Evolutionary conservation across 208 protist genomes (phyloP), one percentile per base, ranked within the genome.

Genomic region (Trypanosoma congolense): DNA sequence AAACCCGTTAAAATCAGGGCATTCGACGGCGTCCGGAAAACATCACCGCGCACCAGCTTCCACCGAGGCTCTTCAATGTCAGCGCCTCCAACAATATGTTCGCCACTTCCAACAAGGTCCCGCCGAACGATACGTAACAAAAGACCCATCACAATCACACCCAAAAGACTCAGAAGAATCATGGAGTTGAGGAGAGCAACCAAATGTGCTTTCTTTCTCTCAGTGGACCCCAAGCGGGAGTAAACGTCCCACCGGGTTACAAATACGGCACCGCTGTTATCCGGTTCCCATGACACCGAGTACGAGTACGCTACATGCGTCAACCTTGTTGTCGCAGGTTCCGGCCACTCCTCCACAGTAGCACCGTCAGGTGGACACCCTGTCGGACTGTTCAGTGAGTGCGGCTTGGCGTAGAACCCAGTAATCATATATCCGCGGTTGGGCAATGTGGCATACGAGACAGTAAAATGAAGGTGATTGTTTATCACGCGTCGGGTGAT

Each of bases 31-130:
- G 87, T 51, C 30, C 97, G 81, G 73, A 99, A 99, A 3, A 98
- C 96, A 66, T 99, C 97, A 18, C 93, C 96, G 51, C 92, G 78
- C 6, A 98, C 80, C 6, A 98, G 83, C 73, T 98, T 98, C 97
- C 97, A 99, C 19, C 81, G 76, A 19, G 74, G 83, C 36, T 96
- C 90, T 50, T 94, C 84, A 29, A 73, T 25, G 12, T 57, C 59
- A n/a, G 92, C 83, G 5, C 88, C 70, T 14, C 47, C 12, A 24
- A 68, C 29, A 19, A 72, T 52, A n/a, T 28, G 14, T 49, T 75
- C 57, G 8, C 53, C 21, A 53, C 97, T 95, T 16, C 68, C 36
- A 22, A 82, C 55, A 40, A 98, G 75, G 66, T 99, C 97, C 16
- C 78, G 71, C 31, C 93, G 86, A n/a, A 99, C 78, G 5, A 94